These are phyloP conservation scores for Sporisorium sorghi DNA, from an alignment of 1,284 basidiomycete genomes.

Conservation along the genomic window DNA sequence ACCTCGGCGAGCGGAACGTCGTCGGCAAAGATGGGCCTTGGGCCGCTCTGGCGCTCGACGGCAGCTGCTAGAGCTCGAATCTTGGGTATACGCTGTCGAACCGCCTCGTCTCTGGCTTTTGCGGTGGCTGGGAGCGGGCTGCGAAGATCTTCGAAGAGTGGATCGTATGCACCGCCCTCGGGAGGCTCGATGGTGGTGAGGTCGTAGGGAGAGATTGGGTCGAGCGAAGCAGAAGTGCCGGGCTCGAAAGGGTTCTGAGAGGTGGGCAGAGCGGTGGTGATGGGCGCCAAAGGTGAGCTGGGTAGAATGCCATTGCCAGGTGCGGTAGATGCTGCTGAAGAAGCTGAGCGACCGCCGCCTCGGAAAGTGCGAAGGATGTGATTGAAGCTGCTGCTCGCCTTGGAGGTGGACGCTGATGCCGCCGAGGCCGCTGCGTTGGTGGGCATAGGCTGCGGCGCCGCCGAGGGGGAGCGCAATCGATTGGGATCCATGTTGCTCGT, in stretches of 20 bases:
- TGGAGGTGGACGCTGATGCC: conserved; percentile 20
- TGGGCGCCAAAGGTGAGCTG: conserved; percentile 37
- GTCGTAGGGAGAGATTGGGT: conserved; percentile 44
- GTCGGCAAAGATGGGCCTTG: conserved; percentile 38
- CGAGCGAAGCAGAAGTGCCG: conserved; percentile 21
- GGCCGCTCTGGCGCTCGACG: conserved; percentile 42
- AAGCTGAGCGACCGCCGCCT: conserved; percentile 23
- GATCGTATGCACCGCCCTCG: conserved; percentile 30
- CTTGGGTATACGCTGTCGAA: conserved; percentile 41
- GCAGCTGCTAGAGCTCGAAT: conserved; percentile 48
- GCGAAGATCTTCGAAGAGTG: conserved; percentile 38
- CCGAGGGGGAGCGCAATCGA: conserved; percentile 32
- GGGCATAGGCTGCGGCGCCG: conserved; percentile 20
- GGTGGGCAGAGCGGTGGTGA: conserved; percentile 39
- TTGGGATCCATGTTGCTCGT: conserved; percentile 30
- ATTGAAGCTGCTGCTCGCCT: conserved; percentile 42
- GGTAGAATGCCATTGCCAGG: conserved; percentile 32
- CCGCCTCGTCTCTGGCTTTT: conserved; percentile 36
- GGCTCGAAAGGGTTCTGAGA: conserved; percentile 25
- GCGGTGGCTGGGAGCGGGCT: conserved; percentile 45
- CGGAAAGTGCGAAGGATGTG: conserved; percentile 47
- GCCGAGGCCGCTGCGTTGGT: conserved; percentile 20
- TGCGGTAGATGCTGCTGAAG: conserved; percentile 20
- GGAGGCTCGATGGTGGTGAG: conserved; percentile 36
- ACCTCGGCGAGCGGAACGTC: conserved; percentile 53